Conservation (phyloP, 2,329 filamentous ascomycete genomes). For the Diaporthe amygdali region DNA sequence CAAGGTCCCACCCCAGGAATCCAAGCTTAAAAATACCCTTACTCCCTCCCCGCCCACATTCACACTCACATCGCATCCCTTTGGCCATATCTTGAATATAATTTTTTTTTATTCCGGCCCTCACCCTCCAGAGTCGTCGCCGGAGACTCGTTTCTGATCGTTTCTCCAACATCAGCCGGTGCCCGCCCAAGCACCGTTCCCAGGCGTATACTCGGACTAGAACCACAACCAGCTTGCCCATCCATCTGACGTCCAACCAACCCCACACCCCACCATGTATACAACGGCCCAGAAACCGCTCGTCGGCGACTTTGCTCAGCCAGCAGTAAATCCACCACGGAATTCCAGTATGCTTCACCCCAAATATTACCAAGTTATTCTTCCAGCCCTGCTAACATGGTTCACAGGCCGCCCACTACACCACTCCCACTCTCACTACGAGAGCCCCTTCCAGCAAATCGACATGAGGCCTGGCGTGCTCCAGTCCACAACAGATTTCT, state of each 20-base stretch:
- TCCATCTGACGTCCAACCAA: background rate
- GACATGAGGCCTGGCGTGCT: background rate
- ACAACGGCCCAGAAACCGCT: constrained; percentile 14
- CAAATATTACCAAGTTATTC: background rate
- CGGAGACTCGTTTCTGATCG: no score
- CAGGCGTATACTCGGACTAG: no score
- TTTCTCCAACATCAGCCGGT: no score
- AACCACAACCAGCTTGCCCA: background rate
- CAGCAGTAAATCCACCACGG: background rate
- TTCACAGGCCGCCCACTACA: background rate
- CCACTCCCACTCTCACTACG: constrained; percentile 8
- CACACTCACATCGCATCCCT: background rate
- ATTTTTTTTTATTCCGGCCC: no score
- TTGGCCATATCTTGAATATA: background rate
- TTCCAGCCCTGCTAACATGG: background rate
- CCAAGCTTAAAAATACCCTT: background rate
- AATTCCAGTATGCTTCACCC: background rate
- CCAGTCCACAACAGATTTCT: background rate
- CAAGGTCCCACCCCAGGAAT: background rate
- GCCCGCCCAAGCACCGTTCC: background rate
- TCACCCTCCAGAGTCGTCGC: no score
- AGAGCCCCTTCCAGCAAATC: constrained; percentile 19
- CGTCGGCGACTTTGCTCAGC: constrained; percentile 1
- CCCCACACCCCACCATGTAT: background rate
- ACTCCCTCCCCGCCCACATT: background rate